Evolutionary conservation across 2,329 filamentous ascomycete genomes (phyloP).

Genomic region (Trichophyton mentagrophytes): DNA sequence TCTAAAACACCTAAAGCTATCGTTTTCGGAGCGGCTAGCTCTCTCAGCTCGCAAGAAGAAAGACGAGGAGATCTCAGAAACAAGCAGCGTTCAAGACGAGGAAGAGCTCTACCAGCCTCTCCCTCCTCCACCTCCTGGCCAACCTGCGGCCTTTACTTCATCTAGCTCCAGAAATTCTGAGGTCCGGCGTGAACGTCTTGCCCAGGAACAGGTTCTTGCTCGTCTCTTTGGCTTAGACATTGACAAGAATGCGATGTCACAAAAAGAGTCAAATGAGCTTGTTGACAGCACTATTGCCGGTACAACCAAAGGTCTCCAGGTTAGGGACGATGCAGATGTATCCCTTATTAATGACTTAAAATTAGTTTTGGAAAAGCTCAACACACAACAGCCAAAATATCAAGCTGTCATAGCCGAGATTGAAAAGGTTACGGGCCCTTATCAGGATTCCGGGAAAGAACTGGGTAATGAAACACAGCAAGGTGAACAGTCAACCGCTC

Average conservation of each 20-base stretch:
- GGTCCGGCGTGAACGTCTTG: conserved; percentile 13
- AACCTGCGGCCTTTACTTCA: conserved; percentile 1
- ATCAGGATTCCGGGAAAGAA: neutral
- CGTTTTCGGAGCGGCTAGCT: conserved; percentile 45
- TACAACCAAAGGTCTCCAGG: conserved; percentile 11
- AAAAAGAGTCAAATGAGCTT: conserved; percentile 10
- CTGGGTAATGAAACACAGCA: neutral
- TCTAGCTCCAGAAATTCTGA: conserved; percentile 14
- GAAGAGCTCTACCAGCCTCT: conserved; percentile 38
- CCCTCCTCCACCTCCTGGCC: conserved; percentile 7
- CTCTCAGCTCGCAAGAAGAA: conserved; percentile 34
- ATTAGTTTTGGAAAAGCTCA: neutral
- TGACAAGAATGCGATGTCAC: conserved; percentile 6
- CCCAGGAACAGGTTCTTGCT: conserved; percentile 15
- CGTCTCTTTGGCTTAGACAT: conserved; percentile 14
- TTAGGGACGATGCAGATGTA: neutral
- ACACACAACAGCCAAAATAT: neutral
- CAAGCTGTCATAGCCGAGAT: neutral
- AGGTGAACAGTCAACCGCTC: neutral
- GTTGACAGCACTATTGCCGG: conserved; percentile 11
- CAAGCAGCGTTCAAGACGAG: conserved; percentile 23
- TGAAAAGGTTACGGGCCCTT: neutral
- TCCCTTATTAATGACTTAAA: neutral
- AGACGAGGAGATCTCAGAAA: conserved; percentile 33
- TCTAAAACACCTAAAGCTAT: conserved; percentile 44